phyloP scores from a whole-genome alignment of 805 yeast species.

The Jamesozyma lodderae region DNA sequence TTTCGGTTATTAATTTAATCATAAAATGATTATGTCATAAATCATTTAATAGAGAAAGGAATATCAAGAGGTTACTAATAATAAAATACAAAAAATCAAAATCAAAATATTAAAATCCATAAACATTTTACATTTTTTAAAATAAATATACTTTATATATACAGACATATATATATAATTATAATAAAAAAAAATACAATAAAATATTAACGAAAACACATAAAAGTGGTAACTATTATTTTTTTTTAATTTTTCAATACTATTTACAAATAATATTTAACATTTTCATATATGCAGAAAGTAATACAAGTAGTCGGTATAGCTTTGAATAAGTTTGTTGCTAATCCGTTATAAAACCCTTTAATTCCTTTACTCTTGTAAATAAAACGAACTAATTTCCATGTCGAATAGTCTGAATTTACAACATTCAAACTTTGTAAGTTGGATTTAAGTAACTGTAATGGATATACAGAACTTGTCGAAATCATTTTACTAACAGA shows the following conservation, averaged over 20 bases:
- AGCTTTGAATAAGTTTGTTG: constrained; percentile 70
- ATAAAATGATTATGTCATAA: too few relatives aligned
- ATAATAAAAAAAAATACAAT: too few relatives aligned
- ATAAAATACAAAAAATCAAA: neutral
- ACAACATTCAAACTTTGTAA: constrained; percentile 45
- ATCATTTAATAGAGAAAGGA: too few relatives aligned
- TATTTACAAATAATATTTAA: constrained; percentile 27
- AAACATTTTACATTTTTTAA: neutral
- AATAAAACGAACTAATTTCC: constrained; percentile 33
- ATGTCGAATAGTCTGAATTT: constrained; percentile 18
- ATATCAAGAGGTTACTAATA: neutral
- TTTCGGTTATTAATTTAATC: constrained; percentile 79
- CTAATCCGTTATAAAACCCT: constrained; percentile 79
- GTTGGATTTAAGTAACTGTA: constrained; percentile 71
- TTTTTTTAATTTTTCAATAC: neutral
- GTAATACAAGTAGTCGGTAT: constrained; percentile 92
- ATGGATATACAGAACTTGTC: constrained; percentile 65
- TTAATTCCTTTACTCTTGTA: constrained; percentile 43
- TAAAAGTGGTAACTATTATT: too few relatives aligned
- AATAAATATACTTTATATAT: too few relatives aligned
- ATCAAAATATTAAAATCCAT: too few relatives aligned
- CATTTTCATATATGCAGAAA: constrained; percentile 71
- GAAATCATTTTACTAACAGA: constrained; percentile 61
- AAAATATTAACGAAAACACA: neutral
- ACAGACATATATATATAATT: too few relatives aligned